Evolutionary conservation across 2,329 filamentous ascomycete genomes (phyloP), one percentile per base, ranked within the genome.

Genomic region (Neospermospora avenae): DNA sequence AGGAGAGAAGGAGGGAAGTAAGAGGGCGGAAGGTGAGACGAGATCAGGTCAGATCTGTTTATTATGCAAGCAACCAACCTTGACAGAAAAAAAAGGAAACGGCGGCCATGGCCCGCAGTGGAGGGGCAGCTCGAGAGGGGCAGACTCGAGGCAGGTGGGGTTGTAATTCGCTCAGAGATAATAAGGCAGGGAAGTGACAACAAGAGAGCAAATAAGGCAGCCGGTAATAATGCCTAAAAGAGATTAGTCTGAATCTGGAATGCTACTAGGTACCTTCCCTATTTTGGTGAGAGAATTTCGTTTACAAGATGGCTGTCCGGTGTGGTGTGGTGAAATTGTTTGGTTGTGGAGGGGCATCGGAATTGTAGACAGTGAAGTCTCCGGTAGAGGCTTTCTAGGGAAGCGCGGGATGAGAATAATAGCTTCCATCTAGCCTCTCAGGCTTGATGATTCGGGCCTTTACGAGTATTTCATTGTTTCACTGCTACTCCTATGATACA

Each of bases 1-100:
- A 63, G 66, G 65, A 68, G 59, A 62, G 56, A 67, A 62, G 64
- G 61, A 65, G 62, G 65, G 65, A 65, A 67, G 63, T 37, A 52
- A 18, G 45, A 61, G 28, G 57, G 57, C 39, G 49, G 57, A 60
- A 39, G 44, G 55, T 35, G 58, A 55, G 51, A 37, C 54, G 59
- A 61, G 63, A 60, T 57, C 53, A 63, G 58, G 55, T 64, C 63
- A 63, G 18, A 5, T n/a, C 18, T 18, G 18, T n/a, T 18, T 20
- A 39, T n/a, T 41, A 16, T 42, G n/a, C 10, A n/a, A 31, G 6
- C 28, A 31, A 31, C 5, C 39, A 18, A 42, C 39, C 14, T 42
- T 18, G n/a, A 42, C 3, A 4, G 20, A 11, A n/a, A 42, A 42
- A 42, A 20, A 20, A 42, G 5, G 16, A 42, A 20, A 20, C n/a